Base-by-base conservation (phyloP, 1,284 basidiomycete species). In the Ganoderma leucocontextum region DNA sequence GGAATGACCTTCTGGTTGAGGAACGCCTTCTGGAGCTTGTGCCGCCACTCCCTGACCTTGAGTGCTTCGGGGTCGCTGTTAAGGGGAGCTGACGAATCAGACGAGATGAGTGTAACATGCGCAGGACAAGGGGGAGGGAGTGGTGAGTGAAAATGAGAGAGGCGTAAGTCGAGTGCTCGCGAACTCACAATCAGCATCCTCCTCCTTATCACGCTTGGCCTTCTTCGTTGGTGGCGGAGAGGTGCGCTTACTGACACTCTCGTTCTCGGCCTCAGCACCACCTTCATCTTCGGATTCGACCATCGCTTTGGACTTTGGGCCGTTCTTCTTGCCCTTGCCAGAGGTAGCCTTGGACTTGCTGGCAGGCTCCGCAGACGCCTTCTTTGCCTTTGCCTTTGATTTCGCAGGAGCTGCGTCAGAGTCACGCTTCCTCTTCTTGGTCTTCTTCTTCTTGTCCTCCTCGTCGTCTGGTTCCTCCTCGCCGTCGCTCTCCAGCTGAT, bases 1-100 rank as follows among this genome's bases (percentile, higher is more conserved):
- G 89, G 87, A 4, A 79, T 67, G 10, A 76, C 77, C 80, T 84
- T 91, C 73, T 86, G 91, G 70, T 86, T 86, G 65, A 98, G 83
- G 85, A 98, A 97, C 0, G 90, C 91, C 75, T 95, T 93, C 81
- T 98, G 96, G 7, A 97, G 89, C 80, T 90, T 93, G 80, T 96
- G 95, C 75, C 95, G 87, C 95, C 95, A 96, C 66, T 93, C 92
- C 74, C 91, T 90, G 76, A 95, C 93, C 76, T 89, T 91, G 64
- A 84, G 71, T 36, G 93, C 93, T 75, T 95, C 93, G 1, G 89
- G 89, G 80, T 96, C 92, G 60, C 79, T 69, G 35, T 60, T 57
- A 15, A 74, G 62, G 41, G 73, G 61, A 61, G 74, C 60, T 69
- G 70, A 12, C 4, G 13, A 4, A 59, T 41, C n/a, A 49, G 22